These are phyloP conservation scores for Knoxdaviesia proteae DNA, from an alignment of 2,329 filamentous ascomycete species.

Conservation along the genomic window DNA sequence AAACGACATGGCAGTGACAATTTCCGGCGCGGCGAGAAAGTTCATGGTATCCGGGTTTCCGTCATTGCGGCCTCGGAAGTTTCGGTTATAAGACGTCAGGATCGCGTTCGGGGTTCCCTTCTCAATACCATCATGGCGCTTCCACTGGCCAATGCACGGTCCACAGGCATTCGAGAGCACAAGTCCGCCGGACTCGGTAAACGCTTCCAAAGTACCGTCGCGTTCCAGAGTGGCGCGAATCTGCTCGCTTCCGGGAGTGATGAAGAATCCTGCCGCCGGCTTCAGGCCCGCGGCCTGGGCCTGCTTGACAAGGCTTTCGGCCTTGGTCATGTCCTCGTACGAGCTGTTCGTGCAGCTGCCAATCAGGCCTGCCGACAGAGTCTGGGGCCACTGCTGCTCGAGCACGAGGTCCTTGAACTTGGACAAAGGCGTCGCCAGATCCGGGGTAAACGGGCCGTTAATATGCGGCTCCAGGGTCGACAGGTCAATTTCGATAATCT, in stretches of 20 bases:
- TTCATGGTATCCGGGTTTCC: constrained; percentile 96
- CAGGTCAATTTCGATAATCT: constrained; percentile 77
- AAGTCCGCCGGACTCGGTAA: constrained; percentile 68
- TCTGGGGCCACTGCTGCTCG: constrained; percentile 74
- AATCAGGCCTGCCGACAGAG: constrained; percentile 80
- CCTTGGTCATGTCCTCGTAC: constrained; percentile 95
- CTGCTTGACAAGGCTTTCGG: constrained; percentile 82
- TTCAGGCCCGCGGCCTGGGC: constrained; percentile 75
- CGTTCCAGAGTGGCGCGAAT: constrained; percentile 85
- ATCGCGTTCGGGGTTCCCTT: constrained; percentile 89
- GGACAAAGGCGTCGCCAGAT: constrained; percentile 81
- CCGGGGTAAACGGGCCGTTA: constrained; percentile 92
- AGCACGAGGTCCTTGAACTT: constrained; percentile 71
- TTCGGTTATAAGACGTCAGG: constrained; percentile 93
- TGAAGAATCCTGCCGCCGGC: constrained; percentile 80
- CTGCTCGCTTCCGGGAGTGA: constrained; percentile 91
- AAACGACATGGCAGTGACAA: constrained; percentile 92
- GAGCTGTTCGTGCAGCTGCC: constrained; percentile 98
- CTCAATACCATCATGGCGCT: constrained; percentile 61
- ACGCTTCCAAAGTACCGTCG: constrained; percentile 69
- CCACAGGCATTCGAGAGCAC: constrained; percentile 91
- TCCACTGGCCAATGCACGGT: constrained; percentile 90
- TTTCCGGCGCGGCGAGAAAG: constrained; percentile 89
- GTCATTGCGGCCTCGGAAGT: constrained; percentile 93
- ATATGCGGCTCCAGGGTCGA: constrained; percentile 84